Evolutionary conservation across 1,284 basidiomycete genomes (phyloP).

Genomic region (Ceratobasidium sp.): DNA sequence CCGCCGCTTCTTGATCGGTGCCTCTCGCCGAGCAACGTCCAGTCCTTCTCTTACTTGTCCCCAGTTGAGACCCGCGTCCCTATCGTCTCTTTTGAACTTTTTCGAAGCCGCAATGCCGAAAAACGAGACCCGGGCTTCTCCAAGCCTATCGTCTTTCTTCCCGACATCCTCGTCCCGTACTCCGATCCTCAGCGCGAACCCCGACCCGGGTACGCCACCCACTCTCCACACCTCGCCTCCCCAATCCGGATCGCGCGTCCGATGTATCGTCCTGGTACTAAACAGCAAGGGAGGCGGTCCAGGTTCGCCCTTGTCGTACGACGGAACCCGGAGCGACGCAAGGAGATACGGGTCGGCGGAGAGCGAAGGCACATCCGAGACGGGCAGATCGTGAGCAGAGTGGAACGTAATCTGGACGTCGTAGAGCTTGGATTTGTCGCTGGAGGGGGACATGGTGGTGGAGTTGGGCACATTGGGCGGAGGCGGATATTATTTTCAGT

Average conservation of each 20-base stretch:
- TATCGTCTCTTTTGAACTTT: slow-evolving; percentile 6
- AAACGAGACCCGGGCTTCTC: slow-evolving; percentile 53
- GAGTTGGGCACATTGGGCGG: too few relatives aligned
- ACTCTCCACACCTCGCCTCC: slow-evolving; percentile 58
- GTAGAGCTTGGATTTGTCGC: slow-evolving; percentile 9
- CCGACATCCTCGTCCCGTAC: slow-evolving; percentile 61
- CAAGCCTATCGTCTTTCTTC: slow-evolving; percentile 60
- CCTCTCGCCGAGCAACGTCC: slow-evolving; percentile 51
- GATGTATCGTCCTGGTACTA: slow-evolving; percentile 58
- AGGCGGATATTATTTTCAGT: too few relatives aligned
- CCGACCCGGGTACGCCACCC: slow-evolving; percentile 58
- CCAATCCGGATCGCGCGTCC: slow-evolving; percentile 58
- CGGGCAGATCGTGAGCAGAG: slow-evolving; percentile 25
- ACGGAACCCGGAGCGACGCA: slow-evolving; percentile 46
- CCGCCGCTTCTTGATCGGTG: slow-evolving; percentile 56
- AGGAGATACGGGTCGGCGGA: slow-evolving; percentile 64
- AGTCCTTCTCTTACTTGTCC: slow-evolving; percentile 49
- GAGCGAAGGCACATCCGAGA: slow-evolving; percentile 34
- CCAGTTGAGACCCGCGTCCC: slow-evolving; percentile 48
- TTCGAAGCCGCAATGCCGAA: slow-evolving; percentile 16
- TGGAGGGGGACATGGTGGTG: slow-evolving; percentile 3
- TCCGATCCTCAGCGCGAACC: slow-evolving; percentile 55
- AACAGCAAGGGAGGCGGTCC: slow-evolving; percentile 54
- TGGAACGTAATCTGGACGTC: slow-evolving; percentile 29
- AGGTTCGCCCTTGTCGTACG: not conserved